Conservation (phyloP, 352 stramenopile genomes). For the Globisporangium emineosum region DNA sequence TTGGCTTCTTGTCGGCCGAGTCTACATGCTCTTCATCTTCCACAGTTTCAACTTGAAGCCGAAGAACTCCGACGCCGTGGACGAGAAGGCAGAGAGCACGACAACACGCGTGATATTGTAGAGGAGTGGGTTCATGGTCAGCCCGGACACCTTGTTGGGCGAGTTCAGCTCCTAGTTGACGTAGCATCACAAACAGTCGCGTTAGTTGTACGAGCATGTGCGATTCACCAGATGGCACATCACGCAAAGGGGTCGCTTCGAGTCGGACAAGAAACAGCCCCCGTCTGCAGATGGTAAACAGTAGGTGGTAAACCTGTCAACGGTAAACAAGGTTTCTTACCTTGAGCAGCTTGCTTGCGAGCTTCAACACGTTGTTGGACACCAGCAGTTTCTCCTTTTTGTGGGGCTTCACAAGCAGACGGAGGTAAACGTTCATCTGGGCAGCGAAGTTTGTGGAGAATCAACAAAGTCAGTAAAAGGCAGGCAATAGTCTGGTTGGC, state of each 20-base stretch:
- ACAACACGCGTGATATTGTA: slow-evolving; percentile 90
- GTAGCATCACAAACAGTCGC: slow-evolving; percentile 1
- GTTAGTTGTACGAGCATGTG: background rate
- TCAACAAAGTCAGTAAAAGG: slow-evolving; percentile 11
- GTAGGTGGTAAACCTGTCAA: background rate
- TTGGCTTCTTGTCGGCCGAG: background rate
- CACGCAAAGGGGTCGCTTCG: background rate
- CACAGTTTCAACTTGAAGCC: slow-evolving; percentile 91
- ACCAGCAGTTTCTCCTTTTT: slow-evolving; percentile 89
- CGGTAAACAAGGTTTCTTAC: slow-evolving; percentile 18
- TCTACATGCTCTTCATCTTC: slow-evolving; percentile 82
- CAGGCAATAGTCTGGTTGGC: slow-evolving; percentile 2
- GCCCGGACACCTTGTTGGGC: slow-evolving; percentile 87
- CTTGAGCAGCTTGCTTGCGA: slow-evolving; percentile 90
- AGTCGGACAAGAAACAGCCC: background rate
- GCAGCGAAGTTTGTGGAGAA: slow-evolving; percentile 6
- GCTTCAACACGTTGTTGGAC: slow-evolving; percentile 90
- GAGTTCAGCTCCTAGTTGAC: slow-evolving; percentile 80
- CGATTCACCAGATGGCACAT: background rate
- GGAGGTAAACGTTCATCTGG: slow-evolving; percentile 87
- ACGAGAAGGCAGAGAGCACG: slow-evolving; percentile 87
- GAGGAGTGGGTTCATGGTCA: slow-evolving; percentile 89
- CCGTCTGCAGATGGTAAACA: background rate
- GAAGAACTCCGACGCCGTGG: slow-evolving; percentile 87
- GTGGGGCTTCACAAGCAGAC: slow-evolving; percentile 76